These are phyloP conservation scores for Pleurotus eryngii DNA, from an alignment of 768 basidiomycete species.

Conservation along the genomic window DNA sequence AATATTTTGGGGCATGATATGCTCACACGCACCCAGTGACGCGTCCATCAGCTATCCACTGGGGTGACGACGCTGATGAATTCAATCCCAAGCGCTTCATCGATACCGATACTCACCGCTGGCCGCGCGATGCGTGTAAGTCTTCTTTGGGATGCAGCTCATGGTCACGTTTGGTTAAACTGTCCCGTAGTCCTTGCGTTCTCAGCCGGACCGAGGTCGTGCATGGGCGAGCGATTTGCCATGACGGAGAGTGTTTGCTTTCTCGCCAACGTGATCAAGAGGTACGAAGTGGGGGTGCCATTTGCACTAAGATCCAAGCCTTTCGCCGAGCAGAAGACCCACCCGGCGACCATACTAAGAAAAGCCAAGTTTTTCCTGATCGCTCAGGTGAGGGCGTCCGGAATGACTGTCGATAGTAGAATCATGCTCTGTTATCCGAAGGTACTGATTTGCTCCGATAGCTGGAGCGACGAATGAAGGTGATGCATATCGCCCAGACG, in stretches of 20 bases:
- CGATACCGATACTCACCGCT: slow-evolving; percentile 44
- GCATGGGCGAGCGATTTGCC: slow-evolving; percentile 49
- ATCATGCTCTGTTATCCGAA: no score
- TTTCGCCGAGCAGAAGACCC: not conserved
- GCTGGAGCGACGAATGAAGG: no score
- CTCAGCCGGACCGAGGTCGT: slow-evolving; percentile 40
- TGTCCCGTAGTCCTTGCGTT: slow-evolving; percentile 35
- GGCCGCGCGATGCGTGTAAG: slow-evolving; percentile 53
- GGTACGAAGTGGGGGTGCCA: slow-evolving; percentile 38
- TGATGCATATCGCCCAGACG: no score
- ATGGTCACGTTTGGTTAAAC: not conserved
- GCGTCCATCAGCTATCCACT: slow-evolving; percentile 35
- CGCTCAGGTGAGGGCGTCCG: no score
- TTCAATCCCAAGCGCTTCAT: slow-evolving; percentile 51
- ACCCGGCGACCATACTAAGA: no score
- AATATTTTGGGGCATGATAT: no score
- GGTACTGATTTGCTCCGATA: no score
- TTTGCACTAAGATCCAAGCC: slow-evolving; percentile 15
- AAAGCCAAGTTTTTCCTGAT: no score
- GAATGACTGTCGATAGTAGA: no score
- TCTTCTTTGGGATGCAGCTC: not conserved
- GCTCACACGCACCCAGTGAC: no score
- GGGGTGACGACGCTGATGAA: slow-evolving; percentile 43
- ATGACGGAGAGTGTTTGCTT: slow-evolving; percentile 37
- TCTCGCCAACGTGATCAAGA: slow-evolving; percentile 39